Base-by-base conservation (phyloP, 192 early-diverging fungal genomes). In the Linderina pennispora region DNA sequence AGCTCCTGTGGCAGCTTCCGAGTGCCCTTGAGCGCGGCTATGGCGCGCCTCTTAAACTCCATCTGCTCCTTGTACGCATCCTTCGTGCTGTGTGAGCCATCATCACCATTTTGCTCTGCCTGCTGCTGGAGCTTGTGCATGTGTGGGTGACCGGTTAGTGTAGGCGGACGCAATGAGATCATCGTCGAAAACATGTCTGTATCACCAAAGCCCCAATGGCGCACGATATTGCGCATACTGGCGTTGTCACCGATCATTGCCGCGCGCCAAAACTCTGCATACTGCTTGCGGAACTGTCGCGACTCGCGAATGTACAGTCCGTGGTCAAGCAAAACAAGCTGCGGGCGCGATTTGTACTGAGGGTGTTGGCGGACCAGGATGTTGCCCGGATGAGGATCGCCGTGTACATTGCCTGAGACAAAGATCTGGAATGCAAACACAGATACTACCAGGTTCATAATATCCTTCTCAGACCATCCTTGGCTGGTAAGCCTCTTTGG, bases 341-440 rank as follows among this genome's bases (percentile, higher is more conserved):
- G 86, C 21, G 75, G 76, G 39, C 51, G 40, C 4, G 16, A 22
- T 15, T 18, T 19, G 21, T 79, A 55, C 0, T 58, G 21, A 0
- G 89, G 89, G 43, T 89, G 77, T 17, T 62, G 68, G 0, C 90
- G 77, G 5, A 94, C 74, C 0, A 94, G 68, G 33, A 93, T 75
- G 65, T 97, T 94, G 4, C 82, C 87, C 3, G 85, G 83, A 50
- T 88, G 89, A 14, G 89, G 89, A 45, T 94, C 91, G 16, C 89
- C 80, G 60, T 96, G 92, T 0, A 96, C 85, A 62, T 91, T 90
- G 4, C 92, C 90, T 1, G 70, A 71, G 16, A 81, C 73, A 57
- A 91, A 95, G 43, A 94, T 91, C 57, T 94, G 91, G 53, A 82
- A 77, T 0, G 88, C 78, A 77, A 92, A 94, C 18, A 89, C 68